Conservation (phyloP, 148 eudicot species). For the Dysphania ambrosioides region DNA sequence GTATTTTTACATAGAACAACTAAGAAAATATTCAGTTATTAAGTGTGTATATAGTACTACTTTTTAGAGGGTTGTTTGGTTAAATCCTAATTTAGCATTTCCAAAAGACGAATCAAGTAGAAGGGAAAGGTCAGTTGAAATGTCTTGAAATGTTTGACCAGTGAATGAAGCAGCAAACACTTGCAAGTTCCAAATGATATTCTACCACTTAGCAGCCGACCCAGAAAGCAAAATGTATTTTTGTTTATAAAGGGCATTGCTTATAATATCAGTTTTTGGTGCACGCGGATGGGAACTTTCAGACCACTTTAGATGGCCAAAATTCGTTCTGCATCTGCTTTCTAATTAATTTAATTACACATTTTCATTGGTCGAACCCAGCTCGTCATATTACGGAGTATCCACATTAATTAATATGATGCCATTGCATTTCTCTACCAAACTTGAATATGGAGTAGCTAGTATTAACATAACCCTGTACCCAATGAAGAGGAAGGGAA, state of each 20-base stretch:
- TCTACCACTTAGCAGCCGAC: conserved; percentile 6
- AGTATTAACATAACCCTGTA: too few relatives aligned
- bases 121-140: background rate
- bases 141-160: background rate
- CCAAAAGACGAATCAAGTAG: background rate
- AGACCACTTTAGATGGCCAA: conserved; percentile 26
- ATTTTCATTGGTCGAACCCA: background rate
- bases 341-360: background rate
- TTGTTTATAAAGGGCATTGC: background rate
- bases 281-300: conserved; percentile 21
- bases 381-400: too few relatives aligned
- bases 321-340: background rate
- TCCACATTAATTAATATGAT: too few relatives aligned
- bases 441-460: too few relatives aligned
- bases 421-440: background rate
- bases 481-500: too few relatives aligned
- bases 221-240: background rate
- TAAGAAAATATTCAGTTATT: too few relatives aligned
- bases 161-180: background rate
- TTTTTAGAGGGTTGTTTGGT: too few relatives aligned
- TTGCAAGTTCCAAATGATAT: background rate
- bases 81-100: too few relatives aligned
- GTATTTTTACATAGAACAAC: too few relatives aligned
- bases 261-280: background rate
- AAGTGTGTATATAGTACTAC: too few relatives aligned